Conservation (phyloP, 1,284 basidiomycete species). For the Sporisorium graminicola region DNA sequence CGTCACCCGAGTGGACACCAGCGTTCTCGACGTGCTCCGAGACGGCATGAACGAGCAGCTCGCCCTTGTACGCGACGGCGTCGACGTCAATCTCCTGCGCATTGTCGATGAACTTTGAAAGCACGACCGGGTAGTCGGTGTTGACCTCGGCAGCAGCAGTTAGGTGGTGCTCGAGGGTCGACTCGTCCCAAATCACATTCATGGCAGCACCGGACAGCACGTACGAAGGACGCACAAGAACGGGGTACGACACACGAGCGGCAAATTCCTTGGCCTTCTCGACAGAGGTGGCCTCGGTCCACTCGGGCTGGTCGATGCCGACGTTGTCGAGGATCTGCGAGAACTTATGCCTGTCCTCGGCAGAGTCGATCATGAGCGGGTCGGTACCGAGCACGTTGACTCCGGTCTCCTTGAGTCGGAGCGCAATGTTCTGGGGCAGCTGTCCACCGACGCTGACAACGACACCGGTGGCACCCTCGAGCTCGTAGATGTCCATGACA, state of each 20-base stretch:
- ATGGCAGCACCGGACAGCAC: slow-evolving; percentile 98
- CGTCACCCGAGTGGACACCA: slow-evolving; percentile 98
- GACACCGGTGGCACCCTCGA: slow-evolving; percentile 91
- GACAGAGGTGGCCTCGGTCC: slow-evolving; percentile 90
- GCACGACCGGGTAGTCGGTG: slow-evolving; percentile 95
- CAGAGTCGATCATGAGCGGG: slow-evolving; percentile 93
- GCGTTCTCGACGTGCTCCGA: slow-evolving; percentile 99
- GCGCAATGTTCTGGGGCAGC: slow-evolving; percentile 91
- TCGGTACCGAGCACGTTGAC: slow-evolving; percentile 97
- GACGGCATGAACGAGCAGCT: slow-evolving; percentile 93
- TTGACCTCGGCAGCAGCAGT: slow-evolving; percentile 95
- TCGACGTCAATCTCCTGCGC: slow-evolving; percentile 99
- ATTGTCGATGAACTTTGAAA: slow-evolving; percentile 97
- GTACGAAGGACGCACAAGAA: slow-evolving; percentile 75
- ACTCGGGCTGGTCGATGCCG: slow-evolving; percentile 96
- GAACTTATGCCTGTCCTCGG: slow-evolving; percentile 99
- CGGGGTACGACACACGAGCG: slow-evolving; percentile 76
- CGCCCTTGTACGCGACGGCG: slow-evolving; percentile 93
- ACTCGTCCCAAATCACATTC: slow-evolving; percentile 97
- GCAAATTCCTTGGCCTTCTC: slow-evolving; percentile 93
- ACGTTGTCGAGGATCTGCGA: slow-evolving; percentile 93
- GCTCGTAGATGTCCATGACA: slow-evolving; percentile 99
- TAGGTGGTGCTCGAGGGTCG: slow-evolving; percentile 88
- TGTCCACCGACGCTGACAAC: slow-evolving; percentile 95
- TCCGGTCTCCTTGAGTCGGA: slow-evolving; percentile 88